Evolutionary conservation across 2,329 filamentous ascomycete species (phyloP).

Genomic region (Penicillium sp.): DNA sequence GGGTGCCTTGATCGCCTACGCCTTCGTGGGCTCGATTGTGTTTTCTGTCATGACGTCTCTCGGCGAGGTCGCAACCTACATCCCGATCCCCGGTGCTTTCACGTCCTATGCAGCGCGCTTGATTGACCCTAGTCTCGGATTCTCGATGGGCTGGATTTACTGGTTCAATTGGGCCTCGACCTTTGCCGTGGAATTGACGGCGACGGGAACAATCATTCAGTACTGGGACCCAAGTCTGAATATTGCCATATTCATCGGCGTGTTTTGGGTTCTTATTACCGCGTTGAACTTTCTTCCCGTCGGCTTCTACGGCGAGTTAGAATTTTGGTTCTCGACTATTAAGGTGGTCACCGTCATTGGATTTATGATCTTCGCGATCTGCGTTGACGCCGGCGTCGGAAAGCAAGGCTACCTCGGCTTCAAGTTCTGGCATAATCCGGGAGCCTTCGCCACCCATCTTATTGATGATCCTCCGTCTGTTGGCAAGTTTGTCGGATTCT

Average conservation of each 20-base stretch:
- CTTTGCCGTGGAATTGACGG: constrained; percentile 69
- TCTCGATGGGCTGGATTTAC: constrained; percentile 78
- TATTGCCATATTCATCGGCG: constrained; percentile 67
- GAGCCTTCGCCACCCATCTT: constrained; percentile 64
- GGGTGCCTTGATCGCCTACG: constrained; percentile 64
- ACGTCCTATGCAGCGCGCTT: constrained; percentile 73
- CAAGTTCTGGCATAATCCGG: constrained; percentile 66
- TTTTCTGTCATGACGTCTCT: constrained; percentile 69
- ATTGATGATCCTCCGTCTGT: constrained; percentile 54
- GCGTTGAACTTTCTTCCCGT: constrained; percentile 68
- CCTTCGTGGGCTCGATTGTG: constrained; percentile 67
- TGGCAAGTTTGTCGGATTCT: constrained; percentile 64
- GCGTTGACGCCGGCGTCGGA: constrained; percentile 69
- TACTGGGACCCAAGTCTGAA: constrained; percentile 65
- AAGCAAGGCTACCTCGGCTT: constrained; percentile 73
- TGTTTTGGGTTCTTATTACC: constrained; percentile 70
- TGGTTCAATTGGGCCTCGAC: constrained; percentile 76
- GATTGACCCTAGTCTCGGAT: constrained; percentile 67
- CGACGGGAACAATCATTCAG: constrained; percentile 69
- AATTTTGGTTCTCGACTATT: constrained; percentile 74
- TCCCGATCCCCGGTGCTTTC: constrained; percentile 73
- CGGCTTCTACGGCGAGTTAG: constrained; percentile 69
- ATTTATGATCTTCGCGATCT: constrained; percentile 74
- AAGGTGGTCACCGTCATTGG: constrained; percentile 72
- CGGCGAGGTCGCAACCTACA: constrained; percentile 70